Percentiles rank a stretch among this genome's conserved stretches.
These are phyloP conservation scores for Pyrenophora graminea DNA, from an alignment of 2,329 filamentous ascomycete genomes.

Conservation along the genomic window DNA sequence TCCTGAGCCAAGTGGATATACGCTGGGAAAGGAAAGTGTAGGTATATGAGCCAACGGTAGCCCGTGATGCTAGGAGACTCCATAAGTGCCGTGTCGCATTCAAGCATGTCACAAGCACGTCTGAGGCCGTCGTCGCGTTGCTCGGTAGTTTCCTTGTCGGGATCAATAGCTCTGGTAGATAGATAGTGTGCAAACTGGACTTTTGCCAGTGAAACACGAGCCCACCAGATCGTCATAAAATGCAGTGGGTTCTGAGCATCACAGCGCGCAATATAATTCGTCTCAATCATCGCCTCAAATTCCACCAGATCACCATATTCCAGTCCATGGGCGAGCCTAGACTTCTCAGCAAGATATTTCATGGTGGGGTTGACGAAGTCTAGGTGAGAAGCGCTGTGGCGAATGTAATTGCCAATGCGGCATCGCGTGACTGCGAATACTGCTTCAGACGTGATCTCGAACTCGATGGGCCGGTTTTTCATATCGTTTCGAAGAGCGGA, in stretches of 20 bases:
- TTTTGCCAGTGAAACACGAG: constrained; percentile 54
- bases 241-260: constrained; percentile 36
- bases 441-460: constrained; percentile 53
- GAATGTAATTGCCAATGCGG: constrained; percentile 51
- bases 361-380: constrained; percentile 53
- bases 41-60: constrained; percentile 50
- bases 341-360: constrained; percentile 43
- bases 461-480: constrained; percentile 45
- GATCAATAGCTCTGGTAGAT: constrained; percentile 35
- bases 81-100: constrained; percentile 54
- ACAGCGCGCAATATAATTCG: constrained; percentile 45
- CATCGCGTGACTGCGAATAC: constrained; percentile 56
- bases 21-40: constrained; percentile 56
- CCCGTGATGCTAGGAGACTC: constrained; percentile 48
- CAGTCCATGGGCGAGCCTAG: constrained; percentile 17
- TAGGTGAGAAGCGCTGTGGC: constrained; percentile 50
- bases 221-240: constrained; percentile 54
- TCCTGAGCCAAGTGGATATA: constrained; percentile 55
- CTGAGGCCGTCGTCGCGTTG: constrained; percentile 36
- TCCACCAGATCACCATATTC: constrained; percentile 33
- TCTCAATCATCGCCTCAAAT: constrained; percentile 48
- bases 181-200: constrained; percentile 56
- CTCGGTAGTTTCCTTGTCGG: constrained; percentile 19
- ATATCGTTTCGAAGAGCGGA: constrained; percentile 49
- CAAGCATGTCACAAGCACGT: constrained; percentile 48